phyloP scores from a whole-genome alignment of 2,329 filamentous ascomycete genomes.

The Colletotrichum sp. region DNA sequence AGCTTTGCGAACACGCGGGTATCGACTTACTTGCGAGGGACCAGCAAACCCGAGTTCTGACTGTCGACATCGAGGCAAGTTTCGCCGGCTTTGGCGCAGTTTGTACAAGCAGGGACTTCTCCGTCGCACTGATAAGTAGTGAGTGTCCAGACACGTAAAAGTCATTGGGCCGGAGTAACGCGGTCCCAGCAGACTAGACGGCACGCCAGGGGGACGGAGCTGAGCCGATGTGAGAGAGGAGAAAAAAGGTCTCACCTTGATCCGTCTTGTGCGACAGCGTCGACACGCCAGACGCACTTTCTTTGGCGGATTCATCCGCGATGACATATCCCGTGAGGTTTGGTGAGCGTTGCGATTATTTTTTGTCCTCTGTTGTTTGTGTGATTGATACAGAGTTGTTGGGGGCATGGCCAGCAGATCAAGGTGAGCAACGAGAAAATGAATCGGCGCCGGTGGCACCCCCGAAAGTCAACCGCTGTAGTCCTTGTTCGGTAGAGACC shows the following conservation, averaged over 20 bases:
- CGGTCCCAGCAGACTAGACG: not conserved
- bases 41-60: constrained; percentile 35
- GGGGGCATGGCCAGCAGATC: not conserved
- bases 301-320: constrained; percentile 25
- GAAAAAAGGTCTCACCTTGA: constrained; percentile 32
- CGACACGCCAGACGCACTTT: constrained; percentile 43
- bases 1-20: not conserved
- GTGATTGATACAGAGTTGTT: not conserved
- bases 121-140: constrained; percentile 37
- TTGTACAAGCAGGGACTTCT: constrained; percentile 38
- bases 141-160: not conserved
- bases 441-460: not conserved
- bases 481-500: not conserved
- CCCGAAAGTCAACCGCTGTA: not conserved
- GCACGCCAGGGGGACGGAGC: not conserved
- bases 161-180: not conserved
- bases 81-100: constrained; percentile 38
- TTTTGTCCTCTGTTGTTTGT: not conserved
- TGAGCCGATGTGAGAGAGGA: not conserved
- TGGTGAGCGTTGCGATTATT: not conserved
- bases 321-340: not conserved
- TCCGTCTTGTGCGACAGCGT: constrained; percentile 38
- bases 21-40: constrained; percentile 36
- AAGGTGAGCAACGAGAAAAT: not conserved
- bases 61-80: constrained; percentile 41